Percentiles rank a stretch among this genome's conserved stretches.
These are phyloP conservation scores for Colletotrichum falcatum DNA, from an alignment of 2,329 filamentous ascomycete species.

Conservation along the genomic window DNA sequence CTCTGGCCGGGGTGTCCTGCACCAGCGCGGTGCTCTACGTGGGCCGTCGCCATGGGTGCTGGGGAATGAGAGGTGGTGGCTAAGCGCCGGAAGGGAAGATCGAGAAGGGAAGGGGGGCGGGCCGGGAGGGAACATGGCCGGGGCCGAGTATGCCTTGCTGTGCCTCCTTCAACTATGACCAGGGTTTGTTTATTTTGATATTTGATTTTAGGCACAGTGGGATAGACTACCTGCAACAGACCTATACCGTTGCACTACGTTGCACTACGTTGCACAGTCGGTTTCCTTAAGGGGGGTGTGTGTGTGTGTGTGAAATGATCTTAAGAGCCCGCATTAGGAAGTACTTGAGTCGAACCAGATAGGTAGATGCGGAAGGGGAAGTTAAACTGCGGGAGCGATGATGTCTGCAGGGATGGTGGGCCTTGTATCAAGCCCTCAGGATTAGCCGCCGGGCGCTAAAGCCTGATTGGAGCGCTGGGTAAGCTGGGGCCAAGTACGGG, in stretches of 20 bases:
- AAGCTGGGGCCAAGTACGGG: neutral
- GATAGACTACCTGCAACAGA: neutral
- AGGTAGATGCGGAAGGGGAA: neutral
- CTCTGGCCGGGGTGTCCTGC: conserved; percentile 24
- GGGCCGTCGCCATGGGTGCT: conserved; percentile 18
- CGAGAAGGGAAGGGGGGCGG: conserved; percentile 34
- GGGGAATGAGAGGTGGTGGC: conserved; percentile 32
- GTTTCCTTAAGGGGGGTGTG: neutral
- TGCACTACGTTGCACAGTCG: too few species aligned
- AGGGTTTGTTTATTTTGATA: neutral
- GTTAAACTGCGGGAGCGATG: neutral
- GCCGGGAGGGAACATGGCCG: conserved; percentile 17
- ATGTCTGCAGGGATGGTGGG: neutral
- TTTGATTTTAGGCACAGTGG: neutral
- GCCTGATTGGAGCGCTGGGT: conserved; percentile 20
- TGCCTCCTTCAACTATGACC: neutral
- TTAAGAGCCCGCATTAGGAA: neutral
- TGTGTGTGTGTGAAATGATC: neutral
- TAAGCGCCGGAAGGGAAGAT: conserved; percentile 34
- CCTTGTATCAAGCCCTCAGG: conserved; percentile 2
- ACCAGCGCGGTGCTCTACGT: conserved; percentile 7
- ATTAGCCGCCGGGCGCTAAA: conserved; percentile 26
- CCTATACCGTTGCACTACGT: rapidly evolving
- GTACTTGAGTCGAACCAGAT: neutral
- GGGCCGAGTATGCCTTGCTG: conserved; percentile 16